phyloP scores from a whole-genome alignment of 1,139 yeast genomes.

The Suhomyces maxii region DNA sequence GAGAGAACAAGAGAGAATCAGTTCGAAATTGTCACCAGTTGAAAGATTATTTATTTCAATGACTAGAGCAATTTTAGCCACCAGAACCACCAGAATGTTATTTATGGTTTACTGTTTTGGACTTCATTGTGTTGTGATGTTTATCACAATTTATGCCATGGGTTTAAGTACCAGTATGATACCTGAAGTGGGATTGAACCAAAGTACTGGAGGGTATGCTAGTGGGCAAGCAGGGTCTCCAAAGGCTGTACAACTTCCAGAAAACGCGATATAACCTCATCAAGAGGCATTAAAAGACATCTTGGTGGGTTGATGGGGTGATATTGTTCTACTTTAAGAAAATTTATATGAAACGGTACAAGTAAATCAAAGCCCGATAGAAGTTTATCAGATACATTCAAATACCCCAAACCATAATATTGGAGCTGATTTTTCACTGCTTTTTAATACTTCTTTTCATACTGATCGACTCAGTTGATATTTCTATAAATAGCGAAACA shows the following conservation, averaged over 20 bases:
- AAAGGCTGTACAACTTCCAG: constrained; percentile 7
- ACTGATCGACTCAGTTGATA: no score
- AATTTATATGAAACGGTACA: no score
- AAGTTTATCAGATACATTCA: no score
- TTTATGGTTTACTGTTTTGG: constrained; percentile 75
- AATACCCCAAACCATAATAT: no score
- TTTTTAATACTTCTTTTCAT: no score
- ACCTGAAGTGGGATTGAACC: constrained; percentile 50
- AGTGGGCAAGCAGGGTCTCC: constrained; percentile 18
- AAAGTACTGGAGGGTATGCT: constrained; percentile 49
- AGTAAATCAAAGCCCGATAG: no score
- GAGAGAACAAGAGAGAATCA: constrained; percentile 74
- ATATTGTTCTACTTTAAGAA: no score
- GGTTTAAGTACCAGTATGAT: constrained; percentile 46
- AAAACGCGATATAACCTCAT: constrained; percentile 1
- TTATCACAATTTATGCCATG: constrained; percentile 60
- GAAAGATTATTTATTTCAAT: constrained; percentile 77
- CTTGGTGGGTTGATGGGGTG: no score
- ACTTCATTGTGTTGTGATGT: constrained; percentile 72
- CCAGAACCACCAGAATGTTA: constrained; percentile 68
- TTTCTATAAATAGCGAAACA: no score
- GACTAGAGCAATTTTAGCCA: constrained; percentile 73
- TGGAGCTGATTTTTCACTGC: no score
- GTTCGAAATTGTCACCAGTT: constrained; percentile 69
- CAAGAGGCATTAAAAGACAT: no score